Evolutionary conservation across 345 rosid species (phyloP).

Genomic region (Jatropha curcas): DNA sequence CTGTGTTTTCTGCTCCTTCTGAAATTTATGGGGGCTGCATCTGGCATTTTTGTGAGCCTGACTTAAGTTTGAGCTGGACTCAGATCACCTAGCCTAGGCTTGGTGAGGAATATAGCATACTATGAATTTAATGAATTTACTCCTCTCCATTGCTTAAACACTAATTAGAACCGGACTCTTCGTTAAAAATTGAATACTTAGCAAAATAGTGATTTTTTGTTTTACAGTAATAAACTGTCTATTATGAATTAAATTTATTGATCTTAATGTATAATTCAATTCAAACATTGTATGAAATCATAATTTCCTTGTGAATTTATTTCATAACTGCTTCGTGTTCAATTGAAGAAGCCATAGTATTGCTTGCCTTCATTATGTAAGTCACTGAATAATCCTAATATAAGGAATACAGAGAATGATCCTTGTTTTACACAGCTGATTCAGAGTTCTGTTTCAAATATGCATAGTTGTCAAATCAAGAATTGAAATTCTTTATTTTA

Average conservation of each 20-base stretch:
- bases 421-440: not conserved
- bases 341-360: not conserved
- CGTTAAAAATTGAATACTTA: not conserved
- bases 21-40: not conserved
- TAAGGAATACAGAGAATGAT: not conserved
- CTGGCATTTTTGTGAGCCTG: not conserved
- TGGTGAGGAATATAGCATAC: not conserved
- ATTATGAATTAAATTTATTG: too few relatives aligned
- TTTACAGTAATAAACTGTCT: not conserved
- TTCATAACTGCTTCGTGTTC: not conserved
- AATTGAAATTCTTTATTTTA: too few relatives aligned
- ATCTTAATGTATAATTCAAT: too few relatives aligned
- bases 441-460: not conserved
- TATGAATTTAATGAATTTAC: not conserved
- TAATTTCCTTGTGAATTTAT: not conserved
- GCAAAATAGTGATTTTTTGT: not conserved
- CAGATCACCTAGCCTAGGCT: not conserved
- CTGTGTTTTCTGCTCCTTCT: not conserved
- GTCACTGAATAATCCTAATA: not conserved
- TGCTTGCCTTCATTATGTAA: too few relatives aligned
- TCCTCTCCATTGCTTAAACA: not conserved
- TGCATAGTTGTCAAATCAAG: too few relatives aligned
- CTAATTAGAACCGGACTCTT: not conserved
- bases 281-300: too few relatives aligned
- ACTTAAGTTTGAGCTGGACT: slow-evolving; percentile 5